Base-by-base conservation (phyloP, 2,329 filamentous ascomycete genomes). In the Sporothrix inflata region DNA sequence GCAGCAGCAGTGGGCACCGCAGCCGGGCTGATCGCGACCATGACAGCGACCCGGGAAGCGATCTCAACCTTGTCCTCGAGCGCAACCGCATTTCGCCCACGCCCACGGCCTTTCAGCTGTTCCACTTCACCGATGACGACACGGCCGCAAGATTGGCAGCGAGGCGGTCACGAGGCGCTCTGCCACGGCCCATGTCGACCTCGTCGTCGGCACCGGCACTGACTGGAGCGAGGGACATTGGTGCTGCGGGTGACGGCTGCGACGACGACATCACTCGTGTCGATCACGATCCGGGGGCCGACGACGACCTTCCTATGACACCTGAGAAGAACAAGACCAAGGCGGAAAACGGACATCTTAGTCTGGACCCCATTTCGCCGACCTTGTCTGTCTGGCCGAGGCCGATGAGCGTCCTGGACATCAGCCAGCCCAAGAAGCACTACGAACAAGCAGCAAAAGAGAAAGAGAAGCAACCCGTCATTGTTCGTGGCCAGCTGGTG, bases 181-280 rank as follows among this genome's bases (percentile, higher is more conserved):
- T 72, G 2, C 69, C 55, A 14, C 73, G 73, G 14, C 74, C 74
- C n/a, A 71, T 75, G 49, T 75, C 74, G 8, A 73, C 61, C 0
- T 75, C 74, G 8, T 75, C 74, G 16, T 75, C 74, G 21, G 73
- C 74, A 1, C 74, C 74, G 1, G 73, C 69, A 0, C 51, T 74
- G 47, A 57, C 61, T 2, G 19, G 19, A 3, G 38, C n/a, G 60
- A 42, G 27, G n/a, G 60, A 45, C 42, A 2, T 27, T 27, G 60
- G 60, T 1, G 12, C 27, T 27, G 60, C 38, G 1, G 60, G 21
- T 24, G 60, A 65, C 11, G 60, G 60, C 1, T n/a, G 38, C 4
- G 21, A 27, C n/a, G 38, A 65, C 30, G 38, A 42, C n/a, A 63
- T 16, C 5, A 42, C n/a, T 2, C 60, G n/a, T 16, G 60, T 16